Conservation (phyloP, 495 filamentous ascomycete species). For the Viridothelium virens region DNA sequence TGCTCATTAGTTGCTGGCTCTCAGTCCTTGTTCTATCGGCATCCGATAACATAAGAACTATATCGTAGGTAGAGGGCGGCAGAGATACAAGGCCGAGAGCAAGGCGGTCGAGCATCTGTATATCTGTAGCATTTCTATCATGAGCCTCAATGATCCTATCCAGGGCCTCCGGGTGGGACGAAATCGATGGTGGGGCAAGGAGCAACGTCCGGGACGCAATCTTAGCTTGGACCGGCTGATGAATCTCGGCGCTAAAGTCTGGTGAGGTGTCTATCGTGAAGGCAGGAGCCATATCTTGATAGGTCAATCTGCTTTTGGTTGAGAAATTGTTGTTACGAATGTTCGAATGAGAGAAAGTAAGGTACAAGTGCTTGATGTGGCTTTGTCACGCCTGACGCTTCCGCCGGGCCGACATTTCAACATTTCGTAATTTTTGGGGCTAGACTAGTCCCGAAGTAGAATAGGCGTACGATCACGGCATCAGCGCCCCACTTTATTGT, state of each 20-base stretch:
- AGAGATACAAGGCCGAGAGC: conserved; percentile 73
- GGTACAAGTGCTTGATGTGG: no score
- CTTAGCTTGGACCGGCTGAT: background rate
- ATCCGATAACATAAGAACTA: conserved; percentile 76
- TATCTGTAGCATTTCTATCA: conserved; percentile 66
- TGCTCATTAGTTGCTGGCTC: conserved; percentile 51
- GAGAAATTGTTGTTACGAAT: background rate
- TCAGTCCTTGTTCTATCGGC: conserved; percentile 56
- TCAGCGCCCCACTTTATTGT: background rate
- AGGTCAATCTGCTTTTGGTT: background rate
- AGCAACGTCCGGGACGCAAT: conserved; percentile 49
- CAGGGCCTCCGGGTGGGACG: conserved; percentile 57
- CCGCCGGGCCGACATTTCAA: background rate
- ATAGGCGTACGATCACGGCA: background rate
- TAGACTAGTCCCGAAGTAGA: background rate
- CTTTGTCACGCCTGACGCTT: background rate
- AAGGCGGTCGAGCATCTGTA: conserved; percentile 97
- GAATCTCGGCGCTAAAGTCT: conserved; percentile 30
- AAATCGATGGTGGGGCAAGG: conserved; percentile 66
- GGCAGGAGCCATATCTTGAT: conserved; percentile 31
- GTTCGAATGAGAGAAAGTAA: background rate
- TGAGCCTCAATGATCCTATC: conserved; percentile 51
- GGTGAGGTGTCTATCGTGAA: conserved; percentile 34
- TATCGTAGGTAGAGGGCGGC: conserved; percentile 68
- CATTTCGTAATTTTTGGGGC: background rate